phyloP scores from a whole-genome alignment of 2,329 filamentous ascomycete species.

The Penicillium griseofulvum region DNA sequence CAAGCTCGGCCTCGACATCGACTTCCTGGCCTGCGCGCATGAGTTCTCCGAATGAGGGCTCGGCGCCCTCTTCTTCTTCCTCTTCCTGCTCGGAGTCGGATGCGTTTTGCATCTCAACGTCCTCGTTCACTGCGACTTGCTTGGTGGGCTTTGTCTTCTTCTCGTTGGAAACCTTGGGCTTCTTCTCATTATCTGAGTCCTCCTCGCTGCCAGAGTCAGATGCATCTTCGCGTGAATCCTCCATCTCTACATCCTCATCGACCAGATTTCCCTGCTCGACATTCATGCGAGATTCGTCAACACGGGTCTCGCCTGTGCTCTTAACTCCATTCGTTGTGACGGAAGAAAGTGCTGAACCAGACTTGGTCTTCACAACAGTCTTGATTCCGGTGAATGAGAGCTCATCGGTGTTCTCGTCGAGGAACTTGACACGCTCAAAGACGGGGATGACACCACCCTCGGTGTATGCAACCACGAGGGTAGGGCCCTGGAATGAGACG shows the following conservation, averaged over 20 bases:
- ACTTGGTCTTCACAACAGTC: constrained; percentile 46
- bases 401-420: constrained; percentile 45
- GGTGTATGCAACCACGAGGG: constrained; percentile 48
- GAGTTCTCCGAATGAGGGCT: constrained; percentile 83
- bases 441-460: constrained; percentile 51
- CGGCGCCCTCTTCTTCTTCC: constrained; percentile 45
- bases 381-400: constrained; percentile 46
- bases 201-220: constrained; percentile 29
- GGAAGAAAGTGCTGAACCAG: constrained; percentile 43
- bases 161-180: constrained; percentile 14
- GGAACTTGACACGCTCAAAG: constrained; percentile 51
- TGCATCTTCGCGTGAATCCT: constrained; percentile 31
- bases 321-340: constrained; percentile 55
- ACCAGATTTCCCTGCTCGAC: constrained; percentile 51
- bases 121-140: constrained; percentile 31
- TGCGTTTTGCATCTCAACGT: constrained; percentile 43
- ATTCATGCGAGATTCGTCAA: constrained; percentile 58
- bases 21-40: constrained; percentile 71
- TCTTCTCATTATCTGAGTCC: constrained; percentile 26
- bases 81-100: constrained; percentile 30
- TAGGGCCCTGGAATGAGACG: constrained; percentile 45
- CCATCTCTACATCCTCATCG: constrained; percentile 40
- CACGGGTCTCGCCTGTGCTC: constrained; percentile 49
- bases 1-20: constrained; percentile 62
- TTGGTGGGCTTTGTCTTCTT: constrained; percentile 23